These are phyloP conservation scores for Colletotrichum kahawae DNA, from an alignment of 2,329 filamentous ascomycete genomes.

Conservation along the genomic window DNA sequence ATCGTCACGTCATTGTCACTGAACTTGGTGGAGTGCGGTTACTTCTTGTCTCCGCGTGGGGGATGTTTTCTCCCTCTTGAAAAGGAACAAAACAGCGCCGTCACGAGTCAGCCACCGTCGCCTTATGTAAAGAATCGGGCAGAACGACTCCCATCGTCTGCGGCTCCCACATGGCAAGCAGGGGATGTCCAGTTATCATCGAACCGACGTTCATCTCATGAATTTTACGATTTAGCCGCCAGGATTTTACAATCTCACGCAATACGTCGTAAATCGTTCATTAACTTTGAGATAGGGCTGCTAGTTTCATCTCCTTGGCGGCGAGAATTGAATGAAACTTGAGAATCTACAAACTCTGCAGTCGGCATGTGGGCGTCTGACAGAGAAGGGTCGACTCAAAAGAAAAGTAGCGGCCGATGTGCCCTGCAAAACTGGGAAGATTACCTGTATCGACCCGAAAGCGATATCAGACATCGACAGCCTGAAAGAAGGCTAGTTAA, in stretches of 20 bases:
- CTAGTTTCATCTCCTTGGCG: background rate
- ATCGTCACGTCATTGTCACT: background rate
- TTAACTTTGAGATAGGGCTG: background rate
- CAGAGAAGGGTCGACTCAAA: background rate
- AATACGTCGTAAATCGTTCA: background rate
- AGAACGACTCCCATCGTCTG: background rate
- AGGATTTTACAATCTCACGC: background rate
- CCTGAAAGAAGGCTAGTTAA: background rate
- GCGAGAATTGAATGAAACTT: background rate
- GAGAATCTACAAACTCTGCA: background rate
- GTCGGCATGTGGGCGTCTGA: background rate
- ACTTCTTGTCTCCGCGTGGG: background rate
- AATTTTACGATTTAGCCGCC: background rate
- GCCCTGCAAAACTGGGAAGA: background rate
- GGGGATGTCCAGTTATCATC: background rate
- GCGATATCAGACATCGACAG: background rate
- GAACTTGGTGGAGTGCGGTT: background rate
- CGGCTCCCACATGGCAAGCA: background rate
- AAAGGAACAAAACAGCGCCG: background rate
- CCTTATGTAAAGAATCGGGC: background rate
- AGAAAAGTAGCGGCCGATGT: background rate
- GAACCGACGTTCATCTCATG: background rate
- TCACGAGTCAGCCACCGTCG: background rate
- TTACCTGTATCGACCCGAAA: background rate
- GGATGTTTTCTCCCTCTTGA: background rate